Base-by-base conservation (phyloP, 2,329 filamentous ascomycete genomes). In the Paraconiothyrium brasiliense region DNA sequence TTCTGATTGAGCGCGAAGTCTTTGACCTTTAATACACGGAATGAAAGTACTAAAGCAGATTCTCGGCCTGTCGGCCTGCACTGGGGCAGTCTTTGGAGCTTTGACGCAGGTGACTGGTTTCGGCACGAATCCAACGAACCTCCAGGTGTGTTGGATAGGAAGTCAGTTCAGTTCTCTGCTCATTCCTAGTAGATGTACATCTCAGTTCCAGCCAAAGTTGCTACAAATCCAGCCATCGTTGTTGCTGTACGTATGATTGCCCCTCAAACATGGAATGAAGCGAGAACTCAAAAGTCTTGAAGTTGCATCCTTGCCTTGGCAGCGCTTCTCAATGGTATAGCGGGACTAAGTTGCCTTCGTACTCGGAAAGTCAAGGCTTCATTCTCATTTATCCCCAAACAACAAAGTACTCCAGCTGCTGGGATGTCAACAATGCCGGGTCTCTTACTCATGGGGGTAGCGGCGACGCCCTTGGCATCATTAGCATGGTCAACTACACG, bases 341-440 rank as follows among this genome's bases (percentile, higher is more conserved):
- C 8, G 51, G 61, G 10, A 71, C 71, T 22, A 65, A 63, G 30
- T 66, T 69, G 35, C 63, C 60, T 43, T 74, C 78, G 1, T 76
- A 85, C 11, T 84, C 87, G 6, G 83, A 84, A 61, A 70, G 79
- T 49, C 80, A 87, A 57, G 86, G 85, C 43, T 88, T 85, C 75
- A 87, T 90, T 58, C 81, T 85, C 59, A 85, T 89, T 68, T 89
- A 85, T 72, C 85, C 86, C 0, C 76, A 82, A 54, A 83, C 83
- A 3, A 83, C 83, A 0, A 83, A 84, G 60, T 75, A 77, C 56
- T 83, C 71, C 41, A 73, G 71, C 60, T 89, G 86, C 79, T 89
- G 86, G 86, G 87, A 89, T 59, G 85, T 88, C 16, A 84, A 84
- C 24, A 86, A 82, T 1, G 78, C 78, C 7, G 81, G 78, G 8